Base-by-base conservation (phyloP, 2,329 filamentous ascomycete genomes). In the Microsporum ferrugineum region DNA sequence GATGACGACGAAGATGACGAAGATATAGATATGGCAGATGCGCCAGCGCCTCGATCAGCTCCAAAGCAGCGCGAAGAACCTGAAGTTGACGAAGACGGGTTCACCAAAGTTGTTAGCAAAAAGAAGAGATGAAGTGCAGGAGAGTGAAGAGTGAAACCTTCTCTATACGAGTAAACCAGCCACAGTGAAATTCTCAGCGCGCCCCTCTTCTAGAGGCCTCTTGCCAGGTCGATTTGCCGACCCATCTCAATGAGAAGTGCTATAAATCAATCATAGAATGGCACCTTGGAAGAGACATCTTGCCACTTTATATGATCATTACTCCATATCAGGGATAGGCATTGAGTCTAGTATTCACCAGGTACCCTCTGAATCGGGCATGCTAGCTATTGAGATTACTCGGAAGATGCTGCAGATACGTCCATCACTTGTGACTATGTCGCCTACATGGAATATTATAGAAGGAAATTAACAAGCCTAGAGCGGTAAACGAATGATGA, bases 51-150 rank as follows among this genome's bases (percentile, higher is more conserved):
- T 4, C 57, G 39, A 27, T 55, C 57, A 17, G 33, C 56, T n/a
- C 61, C 57, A 45, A 85, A 80, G 71, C 84, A 88, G 72, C 88
- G 85, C 75, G 73, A 78, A 14, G 80, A 82, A 70, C 87, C 88
- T 0, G 84, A 89, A 71, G 79, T 91, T 53, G 88, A 92, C 72
- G 88, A 91, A 66, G 88, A 92, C 69, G 88, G 88, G 3, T 92
- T 92, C 71, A 89, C 85, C 14, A 89, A 82, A 73, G 88, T 91
- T 65, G 82, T 84, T 60, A 80, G 82, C 68, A 88, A 84, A 77
- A 88, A 84, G 79, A 82, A 79, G 77, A 80, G 76, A 71, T 71
- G 68, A 69, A 64, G 59, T 10, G 14, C 3, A 23, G 5, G 10
- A 23, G 34, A 6, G 2, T 8, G 33, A 36, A 33, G 7, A 5